Conservation (phyloP, 2,329 filamentous ascomycete genomes). For the Colletotrichum nymphaeae region DNA sequence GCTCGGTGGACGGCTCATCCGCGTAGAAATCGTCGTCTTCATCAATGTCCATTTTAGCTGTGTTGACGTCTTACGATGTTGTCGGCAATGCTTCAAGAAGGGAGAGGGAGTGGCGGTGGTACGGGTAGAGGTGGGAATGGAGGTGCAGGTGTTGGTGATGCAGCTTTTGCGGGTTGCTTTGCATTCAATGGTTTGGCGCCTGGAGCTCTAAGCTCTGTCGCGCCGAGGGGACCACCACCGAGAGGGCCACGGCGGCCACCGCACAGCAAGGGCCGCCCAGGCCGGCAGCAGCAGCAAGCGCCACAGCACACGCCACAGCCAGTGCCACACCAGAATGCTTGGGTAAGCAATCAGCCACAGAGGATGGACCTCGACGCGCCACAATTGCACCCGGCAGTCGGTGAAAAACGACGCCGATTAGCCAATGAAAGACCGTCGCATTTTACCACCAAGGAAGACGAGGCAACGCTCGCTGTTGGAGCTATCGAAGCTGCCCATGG, state of each 20-base stretch:
- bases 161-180: conserved; percentile 9
- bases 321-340: neutral
- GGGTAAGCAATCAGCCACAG: neutral
- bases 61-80: conserved; percentile 23
- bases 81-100: neutral
- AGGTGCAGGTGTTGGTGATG: neutral
- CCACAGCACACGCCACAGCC: no score
- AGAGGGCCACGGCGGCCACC: neutral
- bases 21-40: conserved; percentile 77
- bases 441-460: neutral
- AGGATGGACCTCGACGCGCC: neutral
- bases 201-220: conserved; percentile 9
- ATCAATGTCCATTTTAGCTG: conserved; percentile 70
- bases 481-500: conserved; percentile 18
- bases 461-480: neutral
- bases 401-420: neutral
- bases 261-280: neutral
- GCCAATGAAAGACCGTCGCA: conserved; percentile 26
- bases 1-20: conserved; percentile 64
- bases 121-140: neutral
- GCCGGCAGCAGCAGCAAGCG: neutral
- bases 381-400: neutral
- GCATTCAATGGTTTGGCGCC: neutral
- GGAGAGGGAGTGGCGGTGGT: neutral
- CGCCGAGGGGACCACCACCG: neutral